Evolutionary conservation across 176 grass and related monocot species (phyloP), one percentile per base, ranked within the genome.

Genomic region (Carex pumila): DNA sequence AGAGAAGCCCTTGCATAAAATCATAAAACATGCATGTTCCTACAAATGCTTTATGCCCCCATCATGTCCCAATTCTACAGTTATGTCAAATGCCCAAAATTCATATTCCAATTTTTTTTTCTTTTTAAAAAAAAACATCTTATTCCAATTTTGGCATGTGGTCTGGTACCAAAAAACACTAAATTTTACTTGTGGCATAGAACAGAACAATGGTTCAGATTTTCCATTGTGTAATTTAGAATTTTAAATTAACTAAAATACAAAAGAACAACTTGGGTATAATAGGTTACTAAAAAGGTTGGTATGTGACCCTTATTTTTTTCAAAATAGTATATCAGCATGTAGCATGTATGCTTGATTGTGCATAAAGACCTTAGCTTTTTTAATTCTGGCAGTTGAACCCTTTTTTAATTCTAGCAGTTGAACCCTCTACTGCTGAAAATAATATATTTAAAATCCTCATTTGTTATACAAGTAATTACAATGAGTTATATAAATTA

Each of bases 1-100:
- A 86, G 22, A 50, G 71, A 66, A 47, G 88, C 59, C 60, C 85
- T 53, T 82, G 32, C 74, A 90, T 77, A 70, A 9, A 58, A 65
- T 25, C 12, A 65, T 34, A 74, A 72, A 66, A 29, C 54, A 82
- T 45, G 13, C 47, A 69, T 14, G 31, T 64, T 59, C 81, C 84
- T 47, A 45, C 13, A 3, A 61, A 32, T 31, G 31, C 58, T 36
- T 18, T 58, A 30, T 52, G 41, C 41, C 43, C 14, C 18, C 37
- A 4, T 58, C 17, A 81, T 45, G 64, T 43, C 60, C 70, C 13
- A 52, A 6, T 30, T 6, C 21, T 74, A 52, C 19, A 67, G 3
- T 83, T 50, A 67, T 31, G 22, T 6, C 25, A 56, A 77, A 56
- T 77, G 49, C 21, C 13, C 50, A 54, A 56, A 54, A 55, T 77